phyloP scores from a whole-genome alignment of 108 stramenopile genomes.

The Cylindrotheca fusiformis region DNA sequence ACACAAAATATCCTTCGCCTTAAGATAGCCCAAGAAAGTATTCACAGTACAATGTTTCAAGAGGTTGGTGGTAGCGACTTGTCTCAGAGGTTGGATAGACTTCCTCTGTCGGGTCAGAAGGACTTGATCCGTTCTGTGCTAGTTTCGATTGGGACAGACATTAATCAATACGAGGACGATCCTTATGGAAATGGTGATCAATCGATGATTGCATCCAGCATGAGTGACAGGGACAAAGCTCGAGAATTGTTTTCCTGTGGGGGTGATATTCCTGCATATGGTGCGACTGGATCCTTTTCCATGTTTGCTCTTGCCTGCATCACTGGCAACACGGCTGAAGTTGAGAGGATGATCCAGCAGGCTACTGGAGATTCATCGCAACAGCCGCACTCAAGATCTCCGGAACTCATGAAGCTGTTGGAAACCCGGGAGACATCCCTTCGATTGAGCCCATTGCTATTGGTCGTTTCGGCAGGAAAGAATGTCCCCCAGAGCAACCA shows the following conservation, averaged over 20 bases:
- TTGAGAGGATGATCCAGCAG: conserved; percentile 9
- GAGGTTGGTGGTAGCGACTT: too few species aligned
- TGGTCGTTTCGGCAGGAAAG: conserved; percentile 29
- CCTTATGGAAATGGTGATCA: conserved; percentile 48
- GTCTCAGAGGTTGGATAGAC: not conserved
- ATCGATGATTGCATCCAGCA: not conserved
- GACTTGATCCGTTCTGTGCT: conserved; percentile 18
- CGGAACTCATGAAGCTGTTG: conserved; percentile 7
- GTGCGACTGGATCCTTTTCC: not conserved
- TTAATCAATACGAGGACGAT: conserved; percentile 28
- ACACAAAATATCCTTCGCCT: too few species aligned
- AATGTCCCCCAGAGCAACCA: conserved; percentile 7
- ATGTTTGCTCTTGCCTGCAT: conserved; percentile 19
- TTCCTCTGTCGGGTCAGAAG: not conserved
- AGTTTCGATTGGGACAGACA: conserved; percentile 31
- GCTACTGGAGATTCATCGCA: not conserved
- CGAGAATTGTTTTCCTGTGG: conserved; percentile 27
- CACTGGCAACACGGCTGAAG: conserved; percentile 9
- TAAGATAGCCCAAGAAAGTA: too few species aligned
- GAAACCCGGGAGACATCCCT: conserved; percentile 37
- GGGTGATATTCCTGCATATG: conserved; percentile 26
- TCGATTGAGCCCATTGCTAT: conserved; percentile 34
- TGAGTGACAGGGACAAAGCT: conserved; percentile 6
- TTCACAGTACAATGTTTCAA: too few species aligned
- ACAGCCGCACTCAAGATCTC: not conserved